Percentiles rank a stretch among this genome's conserved stretches.
phyloP scores from a whole-genome alignment of 148 eudicot species.

The Chenopodium quinoa region DNA sequence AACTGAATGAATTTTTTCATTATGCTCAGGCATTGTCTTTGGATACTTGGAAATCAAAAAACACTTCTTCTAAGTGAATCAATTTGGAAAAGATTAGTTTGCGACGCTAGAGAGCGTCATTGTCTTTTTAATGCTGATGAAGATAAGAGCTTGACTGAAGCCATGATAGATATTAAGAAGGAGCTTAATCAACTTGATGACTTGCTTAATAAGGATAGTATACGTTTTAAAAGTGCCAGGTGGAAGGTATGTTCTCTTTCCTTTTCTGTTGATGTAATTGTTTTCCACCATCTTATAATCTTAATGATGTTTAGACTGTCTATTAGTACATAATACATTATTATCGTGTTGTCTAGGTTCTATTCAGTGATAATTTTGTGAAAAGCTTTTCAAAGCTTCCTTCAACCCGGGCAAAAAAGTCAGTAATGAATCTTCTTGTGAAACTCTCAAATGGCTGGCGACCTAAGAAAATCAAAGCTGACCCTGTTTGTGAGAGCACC shows the following conservation, averaged over 20 bases:
- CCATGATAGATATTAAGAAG: slow-evolving; percentile 54
- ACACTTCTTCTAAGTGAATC: slow-evolving; percentile 44
- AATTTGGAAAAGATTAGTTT: slow-evolving; percentile 49
- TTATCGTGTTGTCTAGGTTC: slow-evolving; percentile 38
- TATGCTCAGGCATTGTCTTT: slow-evolving; percentile 56
- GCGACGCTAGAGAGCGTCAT: slow-evolving; percentile 52
- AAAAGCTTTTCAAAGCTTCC: slow-evolving; percentile 57
- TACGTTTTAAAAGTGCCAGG: slow-evolving; percentile 47
- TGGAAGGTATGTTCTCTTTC: slow-evolving; percentile 55
- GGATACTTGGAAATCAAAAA: slow-evolving; percentile 66
- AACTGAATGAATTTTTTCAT: background rate
- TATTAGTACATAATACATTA: background rate
- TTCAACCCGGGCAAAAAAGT: slow-evolving; percentile 38
- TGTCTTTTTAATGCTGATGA: slow-evolving; percentile 62
- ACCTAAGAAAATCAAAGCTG: slow-evolving; percentile 50
- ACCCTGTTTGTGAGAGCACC: slow-evolving; percentile 44
- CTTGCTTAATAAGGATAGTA: slow-evolving; percentile 51
- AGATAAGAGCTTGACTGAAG: slow-evolving; percentile 45
- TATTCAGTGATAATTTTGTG: slow-evolving; percentile 66
- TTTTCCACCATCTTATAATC: background rate
- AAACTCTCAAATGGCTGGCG: slow-evolving; percentile 76
- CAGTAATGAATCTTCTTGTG: slow-evolving; percentile 50
- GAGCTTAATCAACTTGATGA: slow-evolving; percentile 69
- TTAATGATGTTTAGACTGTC: background rate
- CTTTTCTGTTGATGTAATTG: background rate